Evolutionary conservation across 495 filamentous ascomycete species (phyloP), one percentile per base, ranked within the genome.

Genomic region (Xylaria flabelliformis): DNA sequence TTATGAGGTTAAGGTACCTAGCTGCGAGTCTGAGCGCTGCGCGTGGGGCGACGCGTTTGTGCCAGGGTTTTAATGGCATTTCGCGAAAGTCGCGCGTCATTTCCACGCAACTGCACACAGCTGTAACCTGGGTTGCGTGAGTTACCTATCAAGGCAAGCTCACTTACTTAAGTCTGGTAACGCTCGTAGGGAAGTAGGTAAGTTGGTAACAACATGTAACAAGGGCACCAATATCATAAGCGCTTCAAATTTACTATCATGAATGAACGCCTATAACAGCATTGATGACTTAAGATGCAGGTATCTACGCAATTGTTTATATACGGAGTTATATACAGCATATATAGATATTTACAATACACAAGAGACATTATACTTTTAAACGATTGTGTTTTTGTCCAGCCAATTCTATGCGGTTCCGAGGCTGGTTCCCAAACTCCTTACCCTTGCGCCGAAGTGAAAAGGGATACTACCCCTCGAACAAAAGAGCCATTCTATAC

Each of bases 11-110:
- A 34, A 34, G 58, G 58, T 39, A 2, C 26, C 26, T 29, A 61
- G 58, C 58, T 61, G 34, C 58, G 34, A 61, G 58, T 21, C 58
- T 61, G 34, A 9, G 55, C 32, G 15, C 55, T 63, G 75, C 75
- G 74, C 77, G 75, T 75, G 69, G 72, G 73, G 46, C 59, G 59
- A 64, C 69, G 69, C 69, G 69, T 71, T 44, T 26, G 19, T 63
- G 69, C 70, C 72, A 70, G 74, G 77, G 76, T 48, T 74, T 76
- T 67, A 75, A 79, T 77, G 73, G 72, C 62, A 62, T 44, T 29
- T 61, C 70, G 70, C 70, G 70, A 72, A 67, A 72, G 51, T 72
- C 63, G 15, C 70, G 70, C 63, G 42, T 41, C 32, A 44, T 51
- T 46, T 44, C 13, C 21, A 26, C 13, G 1, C 69, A 71, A 46